These are phyloP conservation scores for Petrea volubilis DNA, from an alignment of 257 asterid species.

Conservation along the genomic window DNA sequence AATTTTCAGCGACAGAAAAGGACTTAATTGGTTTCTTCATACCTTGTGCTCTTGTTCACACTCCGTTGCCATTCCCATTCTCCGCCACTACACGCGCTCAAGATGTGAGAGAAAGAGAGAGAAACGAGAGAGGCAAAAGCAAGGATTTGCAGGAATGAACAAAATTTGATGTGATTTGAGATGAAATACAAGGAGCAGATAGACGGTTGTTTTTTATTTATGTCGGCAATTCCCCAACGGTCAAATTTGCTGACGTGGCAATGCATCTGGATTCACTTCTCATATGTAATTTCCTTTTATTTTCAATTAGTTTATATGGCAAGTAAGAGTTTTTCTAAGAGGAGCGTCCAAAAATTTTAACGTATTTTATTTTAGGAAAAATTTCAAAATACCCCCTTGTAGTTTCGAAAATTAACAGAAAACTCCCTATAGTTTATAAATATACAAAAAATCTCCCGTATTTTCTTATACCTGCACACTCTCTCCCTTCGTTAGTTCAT, in stretches of 20 bases:
- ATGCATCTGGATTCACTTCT: conserved; percentile 6
- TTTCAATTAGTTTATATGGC: background rate
- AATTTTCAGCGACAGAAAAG: background rate
- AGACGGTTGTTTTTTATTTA: background rate
- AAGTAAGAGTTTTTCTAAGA: background rate
- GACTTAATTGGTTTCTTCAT: background rate
- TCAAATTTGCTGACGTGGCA: conserved; percentile 46
- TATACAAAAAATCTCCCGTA: too few relatives aligned
- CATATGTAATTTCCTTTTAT: background rate
- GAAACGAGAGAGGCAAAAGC: conserved; percentile 15
- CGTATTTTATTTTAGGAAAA: background rate
- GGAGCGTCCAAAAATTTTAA: background rate
- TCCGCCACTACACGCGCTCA: background rate
- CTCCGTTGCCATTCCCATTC: conserved; percentile 61
- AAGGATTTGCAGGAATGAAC: background rate
- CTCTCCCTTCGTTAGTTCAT: too few relatives aligned
- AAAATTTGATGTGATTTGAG: conserved; percentile 11
- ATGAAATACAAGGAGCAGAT: background rate
- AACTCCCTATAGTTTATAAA: too few relatives aligned
- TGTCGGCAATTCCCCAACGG: conserved; percentile 35
- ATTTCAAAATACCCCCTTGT: too few relatives aligned
- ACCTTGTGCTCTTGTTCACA: conserved; percentile 56
- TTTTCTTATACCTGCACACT: too few relatives aligned
- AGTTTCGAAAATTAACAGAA: too few relatives aligned
- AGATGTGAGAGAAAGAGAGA: background rate